These are phyloP conservation scores for Calonectria leucothoes DNA, from an alignment of 2,329 filamentous ascomycete genomes.

Conservation along the genomic window DNA sequence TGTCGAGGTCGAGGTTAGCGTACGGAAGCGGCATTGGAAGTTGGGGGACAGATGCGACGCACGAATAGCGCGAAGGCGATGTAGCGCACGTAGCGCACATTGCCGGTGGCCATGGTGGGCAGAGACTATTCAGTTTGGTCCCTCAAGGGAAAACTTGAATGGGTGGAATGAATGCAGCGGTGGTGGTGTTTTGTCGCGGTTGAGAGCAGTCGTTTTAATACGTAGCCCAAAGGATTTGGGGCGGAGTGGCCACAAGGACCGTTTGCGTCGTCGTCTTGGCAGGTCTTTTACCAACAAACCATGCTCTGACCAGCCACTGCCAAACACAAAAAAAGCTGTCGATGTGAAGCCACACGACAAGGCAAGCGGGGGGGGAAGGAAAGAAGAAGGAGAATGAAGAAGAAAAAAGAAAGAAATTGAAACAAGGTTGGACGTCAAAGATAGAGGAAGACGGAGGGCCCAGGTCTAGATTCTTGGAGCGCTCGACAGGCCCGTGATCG, in stretches of 20 bases:
- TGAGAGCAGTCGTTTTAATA: constrained; percentile 6
- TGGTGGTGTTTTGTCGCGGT: constrained; percentile 33
- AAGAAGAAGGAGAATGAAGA: neutral
- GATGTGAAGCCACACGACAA: constrained; percentile 11
- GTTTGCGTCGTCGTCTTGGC: neutral
- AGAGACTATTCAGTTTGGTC: constrained; percentile 28
- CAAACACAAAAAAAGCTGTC: neutral
- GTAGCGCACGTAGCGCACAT: constrained; percentile 80
- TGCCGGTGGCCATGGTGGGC: constrained; percentile 71
- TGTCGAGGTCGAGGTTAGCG: constrained; percentile 27
- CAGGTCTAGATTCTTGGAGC: constrained; percentile 12
- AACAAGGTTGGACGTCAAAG: constrained; percentile 13
- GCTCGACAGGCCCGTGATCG: constrained; percentile 32
- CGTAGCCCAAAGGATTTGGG: constrained; percentile 13
- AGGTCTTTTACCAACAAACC: constrained; percentile 15
- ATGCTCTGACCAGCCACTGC: constrained; percentile 15
- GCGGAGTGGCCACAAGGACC: constrained; percentile 14
- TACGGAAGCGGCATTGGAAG: constrained; percentile 17
- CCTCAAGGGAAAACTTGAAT: constrained; percentile 24
- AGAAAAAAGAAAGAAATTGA: constrained; percentile 2
- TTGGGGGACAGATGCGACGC: constrained; percentile 51
- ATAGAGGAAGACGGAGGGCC: neutral
- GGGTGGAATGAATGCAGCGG: constrained; percentile 21
- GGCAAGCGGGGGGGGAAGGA: constrained; percentile 1
- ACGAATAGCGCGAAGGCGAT: constrained; percentile 88